Percentiles rank a stretch among this genome's conserved stretches.
Evolutionary conservation across 2,329 filamentous ascomycete genomes (phyloP).

Genomic region (Ophiostoma fasciatum): DNA sequence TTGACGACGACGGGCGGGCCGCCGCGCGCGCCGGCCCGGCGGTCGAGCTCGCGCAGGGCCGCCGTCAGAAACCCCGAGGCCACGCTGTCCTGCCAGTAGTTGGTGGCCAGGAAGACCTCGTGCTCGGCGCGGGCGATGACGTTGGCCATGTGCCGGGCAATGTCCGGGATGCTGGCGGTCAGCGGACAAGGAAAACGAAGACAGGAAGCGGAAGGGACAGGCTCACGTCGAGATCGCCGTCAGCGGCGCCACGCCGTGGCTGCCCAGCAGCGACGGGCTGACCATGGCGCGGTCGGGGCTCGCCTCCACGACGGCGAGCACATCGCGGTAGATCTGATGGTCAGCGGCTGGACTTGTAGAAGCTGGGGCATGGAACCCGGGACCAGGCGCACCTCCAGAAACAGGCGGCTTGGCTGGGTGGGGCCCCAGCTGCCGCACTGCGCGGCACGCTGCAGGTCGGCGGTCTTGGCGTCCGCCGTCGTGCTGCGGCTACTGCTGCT

Average conservation of each 20-base stretch:
- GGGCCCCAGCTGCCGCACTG: conserved; percentile 54
- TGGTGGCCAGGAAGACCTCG: conserved; percentile 62
- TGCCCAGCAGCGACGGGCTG: conserved; percentile 36
- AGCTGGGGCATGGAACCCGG: too few species aligned
- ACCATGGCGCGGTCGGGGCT: conserved; percentile 36
- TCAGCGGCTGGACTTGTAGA: neutral
- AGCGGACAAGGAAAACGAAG: neutral
- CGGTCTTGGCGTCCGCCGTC: conserved; percentile 11
- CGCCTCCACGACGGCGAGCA: conserved; percentile 38
- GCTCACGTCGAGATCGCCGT: conserved; percentile 53
- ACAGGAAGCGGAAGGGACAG: conserved; percentile 11
- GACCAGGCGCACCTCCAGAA: conserved; percentile 48
- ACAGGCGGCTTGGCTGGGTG: conserved; percentile 48
- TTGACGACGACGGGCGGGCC: conserved; percentile 52
- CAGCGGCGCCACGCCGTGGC: conserved; percentile 47
- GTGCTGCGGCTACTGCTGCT: too few species aligned
- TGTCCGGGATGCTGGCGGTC: conserved; percentile 41
- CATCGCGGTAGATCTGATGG: conserved; percentile 47
- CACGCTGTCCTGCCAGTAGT: conserved; percentile 58
- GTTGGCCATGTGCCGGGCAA: conserved; percentile 61
- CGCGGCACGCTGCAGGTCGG: conserved; percentile 37
- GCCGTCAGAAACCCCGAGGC: conserved; percentile 54
- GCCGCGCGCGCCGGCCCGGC: conserved; percentile 42
- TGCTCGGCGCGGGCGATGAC: conserved; percentile 57
- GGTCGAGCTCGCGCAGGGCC: conserved; percentile 54